These are phyloP conservation scores for Vaucheria bursata DNA, from an alignment of 352 stramenopile species.

Conservation along the genomic window DNA sequence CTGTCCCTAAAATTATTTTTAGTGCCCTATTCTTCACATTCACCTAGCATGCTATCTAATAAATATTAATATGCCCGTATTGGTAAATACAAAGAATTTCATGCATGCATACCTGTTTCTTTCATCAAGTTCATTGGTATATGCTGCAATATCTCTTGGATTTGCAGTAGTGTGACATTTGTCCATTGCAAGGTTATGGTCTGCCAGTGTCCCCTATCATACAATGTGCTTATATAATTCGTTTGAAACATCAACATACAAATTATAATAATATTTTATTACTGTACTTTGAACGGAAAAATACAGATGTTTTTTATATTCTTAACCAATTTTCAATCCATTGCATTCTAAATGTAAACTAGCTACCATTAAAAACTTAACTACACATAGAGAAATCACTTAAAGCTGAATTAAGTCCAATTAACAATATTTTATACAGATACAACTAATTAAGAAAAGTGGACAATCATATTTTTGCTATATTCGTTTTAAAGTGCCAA, in stretches of 20 bases:
- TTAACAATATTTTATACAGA: too few relatives aligned
- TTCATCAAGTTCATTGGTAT: slow-evolving; percentile 44
- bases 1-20: too few relatives aligned
- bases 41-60: slow-evolving; percentile 1
- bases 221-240: too few relatives aligned
- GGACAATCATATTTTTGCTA: too few relatives aligned
- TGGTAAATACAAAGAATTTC: too few relatives aligned
- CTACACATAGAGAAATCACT: too few relatives aligned
- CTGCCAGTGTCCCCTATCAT: slow-evolving; percentile 77
- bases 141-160: slow-evolving; percentile 66
- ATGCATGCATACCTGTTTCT: slow-evolving; percentile 47
- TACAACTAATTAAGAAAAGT: too few relatives aligned
- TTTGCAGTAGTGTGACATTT: slow-evolving; percentile 74
- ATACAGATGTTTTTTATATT: background rate
- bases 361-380: background rate
- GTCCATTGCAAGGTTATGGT: slow-evolving; percentile 86
- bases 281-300: background rate
- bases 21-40: background rate
- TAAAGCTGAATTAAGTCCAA: too few relatives aligned
- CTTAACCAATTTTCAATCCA: too few relatives aligned
- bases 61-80: too few relatives aligned
- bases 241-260: too few relatives aligned
- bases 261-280: background rate
- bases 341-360: background rate
- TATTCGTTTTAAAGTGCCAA: too few relatives aligned